These are phyloP conservation scores for Lasiosphaeria miniovina DNA, from an alignment of 495 filamentous ascomycete genomes.

Conservation along the genomic window DNA sequence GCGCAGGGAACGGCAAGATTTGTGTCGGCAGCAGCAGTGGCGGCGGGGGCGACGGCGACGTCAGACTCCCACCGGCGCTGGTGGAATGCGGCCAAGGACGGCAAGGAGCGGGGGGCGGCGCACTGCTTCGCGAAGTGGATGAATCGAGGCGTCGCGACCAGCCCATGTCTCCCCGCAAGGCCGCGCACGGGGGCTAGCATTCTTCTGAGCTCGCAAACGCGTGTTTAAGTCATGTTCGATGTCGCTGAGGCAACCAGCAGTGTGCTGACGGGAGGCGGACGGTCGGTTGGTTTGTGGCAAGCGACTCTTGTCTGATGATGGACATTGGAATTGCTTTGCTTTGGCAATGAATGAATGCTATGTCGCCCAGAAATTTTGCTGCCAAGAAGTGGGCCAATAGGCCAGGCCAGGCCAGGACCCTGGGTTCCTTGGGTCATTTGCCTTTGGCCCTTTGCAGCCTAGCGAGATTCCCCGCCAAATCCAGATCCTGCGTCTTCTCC, in stretches of 20 bases:
- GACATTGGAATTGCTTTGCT: too few species aligned
- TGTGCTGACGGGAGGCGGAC: neutral
- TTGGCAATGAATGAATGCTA: too few species aligned
- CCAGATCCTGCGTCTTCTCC: too few species aligned
- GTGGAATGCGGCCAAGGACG: conserved; percentile 20
- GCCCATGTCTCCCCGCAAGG: conserved; percentile 36
- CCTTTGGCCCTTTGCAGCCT: too few species aligned
- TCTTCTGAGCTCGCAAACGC: conserved; percentile 15
- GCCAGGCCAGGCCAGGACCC: neutral
- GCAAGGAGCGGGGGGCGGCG: conserved; percentile 20
- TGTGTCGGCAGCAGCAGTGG: neutral
- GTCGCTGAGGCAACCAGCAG: too few species aligned
- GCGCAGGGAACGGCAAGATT: conserved; percentile 50
- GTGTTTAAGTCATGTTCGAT: conserved; percentile 25
- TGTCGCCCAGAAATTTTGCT: neutral
- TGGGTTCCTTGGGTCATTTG: neutral
- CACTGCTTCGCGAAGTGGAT: conserved; percentile 39
- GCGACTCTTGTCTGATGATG: neutral
- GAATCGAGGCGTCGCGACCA: conserved; percentile 33
- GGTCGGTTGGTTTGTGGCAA: neutral
- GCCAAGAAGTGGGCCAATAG: neutral
- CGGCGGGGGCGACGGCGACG: conserved; percentile 12
- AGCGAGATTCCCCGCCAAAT: too few species aligned
- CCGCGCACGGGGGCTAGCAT: conserved; percentile 40
- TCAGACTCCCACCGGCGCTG: conserved; percentile 39